A percentile compares a stretch with the other conserved stretches of the same genome.
Conservation (phyloP, 352 stramenopile species). For the Phytophthora sojae region DNA sequence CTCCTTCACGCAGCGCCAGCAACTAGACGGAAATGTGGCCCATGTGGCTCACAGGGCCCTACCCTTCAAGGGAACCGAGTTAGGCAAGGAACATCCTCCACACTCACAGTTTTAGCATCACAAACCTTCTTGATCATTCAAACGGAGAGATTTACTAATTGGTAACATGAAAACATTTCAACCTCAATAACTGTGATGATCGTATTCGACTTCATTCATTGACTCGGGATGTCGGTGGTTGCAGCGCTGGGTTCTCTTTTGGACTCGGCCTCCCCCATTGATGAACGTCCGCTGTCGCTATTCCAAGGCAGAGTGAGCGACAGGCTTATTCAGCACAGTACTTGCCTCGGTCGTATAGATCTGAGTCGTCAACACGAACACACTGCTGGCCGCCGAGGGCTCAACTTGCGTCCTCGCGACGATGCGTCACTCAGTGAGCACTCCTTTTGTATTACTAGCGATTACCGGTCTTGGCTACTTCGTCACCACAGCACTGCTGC, state of each 20-base stretch:
- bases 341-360: too few relatives aligned
- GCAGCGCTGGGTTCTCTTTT: slow-evolving; percentile 21
- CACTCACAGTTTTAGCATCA: too few relatives aligned
- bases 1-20: neutral
- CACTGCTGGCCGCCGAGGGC: too few relatives aligned
- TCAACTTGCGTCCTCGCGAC: too few relatives aligned
- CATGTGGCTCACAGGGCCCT: neutral
- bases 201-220: slow-evolving; percentile 25
- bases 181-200: slow-evolving; percentile 17
- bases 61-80: neutral
- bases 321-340: too few relatives aligned
- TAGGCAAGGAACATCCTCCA: neutral
- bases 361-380: too few relatives aligned
- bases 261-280: slow-evolving; percentile 32
- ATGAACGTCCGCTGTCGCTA: slow-evolving; percentile 49
- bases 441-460: too few relatives aligned
- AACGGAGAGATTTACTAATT: neutral
- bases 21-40: neutral
- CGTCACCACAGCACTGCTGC: too few relatives aligned
- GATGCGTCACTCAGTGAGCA: too few relatives aligned
- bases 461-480: too few relatives aligned
- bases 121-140: neutral
- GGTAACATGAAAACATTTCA: neutral
- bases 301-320: slow-evolving; percentile 48
- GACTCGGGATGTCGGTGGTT: slow-evolving; percentile 22